Evolutionary conservation across 2,329 filamentous ascomycete genomes (phyloP).

Genomic region (Nannizzia gypsea): DNA sequence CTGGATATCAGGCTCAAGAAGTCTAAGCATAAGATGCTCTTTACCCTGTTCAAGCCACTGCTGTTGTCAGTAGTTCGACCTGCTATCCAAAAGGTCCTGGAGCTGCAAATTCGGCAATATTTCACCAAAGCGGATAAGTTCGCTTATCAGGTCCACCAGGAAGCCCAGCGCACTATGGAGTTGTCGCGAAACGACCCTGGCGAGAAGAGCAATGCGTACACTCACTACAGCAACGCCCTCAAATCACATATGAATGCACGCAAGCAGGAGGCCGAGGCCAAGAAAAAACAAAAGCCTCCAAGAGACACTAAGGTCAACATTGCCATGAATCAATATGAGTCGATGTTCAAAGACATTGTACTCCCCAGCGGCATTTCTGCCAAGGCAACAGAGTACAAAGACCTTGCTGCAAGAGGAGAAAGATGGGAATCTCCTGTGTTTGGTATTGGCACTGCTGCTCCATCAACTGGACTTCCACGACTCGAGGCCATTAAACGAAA

Average conservation of each 20-base stretch:
- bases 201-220: constrained; percentile 70
- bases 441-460: constrained; percentile 64
- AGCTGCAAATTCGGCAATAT: constrained; percentile 78
- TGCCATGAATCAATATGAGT: constrained; percentile 76
- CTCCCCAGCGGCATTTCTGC: constrained; percentile 79
- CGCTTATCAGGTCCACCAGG: constrained; percentile 65
- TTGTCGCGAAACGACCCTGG: constrained; percentile 58
- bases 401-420: constrained; percentile 76
- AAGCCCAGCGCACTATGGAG: constrained; percentile 61
- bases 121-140: constrained; percentile 63
- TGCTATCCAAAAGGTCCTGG: constrained; percentile 72
- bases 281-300: constrained; percentile 41
- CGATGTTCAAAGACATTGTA: constrained; percentile 78
- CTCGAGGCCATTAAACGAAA: constrained; percentile 46
- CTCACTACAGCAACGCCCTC: constrained; percentile 64
- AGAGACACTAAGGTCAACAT: constrained; percentile 65
- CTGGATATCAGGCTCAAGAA: constrained; percentile 83
- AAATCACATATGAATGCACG: constrained; percentile 63
- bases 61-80: constrained; percentile 75
- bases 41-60: constrained; percentile 74
- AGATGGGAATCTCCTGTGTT: constrained; percentile 94
- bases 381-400: constrained; percentile 89
- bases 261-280: constrained; percentile 69
- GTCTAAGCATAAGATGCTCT: constrained; percentile 88
- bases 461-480: constrained; percentile 59